phyloP scores from a whole-genome alignment of 2,329 filamentous ascomycete genomes.

The Verticillium dahliae region DNA sequence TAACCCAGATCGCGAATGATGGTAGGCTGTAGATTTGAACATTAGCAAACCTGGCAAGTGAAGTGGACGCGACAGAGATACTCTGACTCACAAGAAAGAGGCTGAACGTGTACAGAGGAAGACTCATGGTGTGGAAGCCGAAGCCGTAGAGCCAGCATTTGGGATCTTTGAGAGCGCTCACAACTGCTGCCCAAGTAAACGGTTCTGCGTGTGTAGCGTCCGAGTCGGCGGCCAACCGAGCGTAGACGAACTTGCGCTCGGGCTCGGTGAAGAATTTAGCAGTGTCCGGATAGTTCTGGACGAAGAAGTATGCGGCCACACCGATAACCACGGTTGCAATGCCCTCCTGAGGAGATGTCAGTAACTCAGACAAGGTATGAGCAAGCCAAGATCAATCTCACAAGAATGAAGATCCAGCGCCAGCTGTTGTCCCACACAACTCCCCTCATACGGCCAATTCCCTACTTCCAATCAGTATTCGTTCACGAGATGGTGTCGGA shows the following conservation, averaged over 20 bases:
- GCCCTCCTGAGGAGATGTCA: conserved; percentile 44
- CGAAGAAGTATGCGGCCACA: conserved; percentile 47
- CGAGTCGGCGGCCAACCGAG: conserved; percentile 59
- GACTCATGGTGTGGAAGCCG: conserved; percentile 65
- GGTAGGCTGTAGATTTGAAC: conserved; percentile 13
- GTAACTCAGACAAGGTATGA: not conserved
- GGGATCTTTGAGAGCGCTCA: conserved; percentile 56
- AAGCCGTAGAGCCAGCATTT: conserved; percentile 70
- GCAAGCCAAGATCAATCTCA: conserved; percentile 17
- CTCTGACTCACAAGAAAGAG: conserved; percentile 40
- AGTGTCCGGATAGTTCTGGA: conserved; percentile 59
- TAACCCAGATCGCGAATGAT: conserved; percentile 26
- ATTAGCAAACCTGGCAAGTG: not conserved
- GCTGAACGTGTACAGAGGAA: conserved; percentile 52
- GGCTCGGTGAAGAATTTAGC: conserved; percentile 49
- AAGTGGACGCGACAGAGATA: not conserved
- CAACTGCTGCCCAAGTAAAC: conserved; percentile 63
- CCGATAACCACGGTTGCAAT: conserved; percentile 47
- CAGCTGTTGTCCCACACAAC: conserved; percentile 46
- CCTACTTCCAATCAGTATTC: conserved; percentile 21
- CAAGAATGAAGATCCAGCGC: conserved; percentile 56
- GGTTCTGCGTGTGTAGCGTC: conserved; percentile 63
- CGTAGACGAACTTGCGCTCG: conserved; percentile 51
- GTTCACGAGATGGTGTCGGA: rapidly evolving
- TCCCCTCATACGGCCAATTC: conserved; percentile 46